Evolutionary conservation across 2,329 filamentous ascomycete species (phyloP), one percentile per base, ranked within the genome.

Genomic region (Lizonia empirigonia): DNA sequence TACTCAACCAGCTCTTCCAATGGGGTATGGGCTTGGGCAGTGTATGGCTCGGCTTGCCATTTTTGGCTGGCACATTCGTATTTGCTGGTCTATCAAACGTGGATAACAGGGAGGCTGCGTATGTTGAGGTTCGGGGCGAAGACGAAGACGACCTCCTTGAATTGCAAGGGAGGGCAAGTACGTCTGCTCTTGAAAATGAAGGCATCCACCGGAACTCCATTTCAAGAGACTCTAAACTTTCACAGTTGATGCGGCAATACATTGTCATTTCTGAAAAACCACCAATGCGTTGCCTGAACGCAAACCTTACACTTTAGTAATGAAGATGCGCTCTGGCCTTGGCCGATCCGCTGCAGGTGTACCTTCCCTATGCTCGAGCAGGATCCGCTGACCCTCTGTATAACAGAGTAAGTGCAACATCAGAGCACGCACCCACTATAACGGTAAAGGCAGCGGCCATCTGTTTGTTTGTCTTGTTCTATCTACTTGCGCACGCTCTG

Each of bases 31-130:
- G 76, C 9, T 47, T 79, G 7, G 79, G 78, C 1, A 74, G 73
- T 4, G 54, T 65, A 5, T 81, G 78, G 78, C 69, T 79, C 27
- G 79, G 79, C 5, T 52, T 81, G 29, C 78, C 79, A 0, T 81
- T 69, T 33, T 37, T 73, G 16, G 56, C 45, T 13, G 58, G 58
- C n/a, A 60, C 49, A 12, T 20, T 67, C 2, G 49, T 69, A 7
- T 69, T 69, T 47, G 53, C 51, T 7, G 49, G 58, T 20, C 60
- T 70, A 39, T 58, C 61, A 13, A 16, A 53, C 8, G 59, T 68
- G 3, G 62, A 58, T 23, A 58, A 62, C n/a, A 59, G 57, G 32
- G 58, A 62, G 18, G 33, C 50, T 18, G 50, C 49, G 6, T 68
- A 70, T 44, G 30, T 54, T 3, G 59, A 62, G 32, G 47, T 67